Evolutionary conservation across 768 basidiomycete species (phyloP).

Genomic region (Leccinum arenicola): DNA sequence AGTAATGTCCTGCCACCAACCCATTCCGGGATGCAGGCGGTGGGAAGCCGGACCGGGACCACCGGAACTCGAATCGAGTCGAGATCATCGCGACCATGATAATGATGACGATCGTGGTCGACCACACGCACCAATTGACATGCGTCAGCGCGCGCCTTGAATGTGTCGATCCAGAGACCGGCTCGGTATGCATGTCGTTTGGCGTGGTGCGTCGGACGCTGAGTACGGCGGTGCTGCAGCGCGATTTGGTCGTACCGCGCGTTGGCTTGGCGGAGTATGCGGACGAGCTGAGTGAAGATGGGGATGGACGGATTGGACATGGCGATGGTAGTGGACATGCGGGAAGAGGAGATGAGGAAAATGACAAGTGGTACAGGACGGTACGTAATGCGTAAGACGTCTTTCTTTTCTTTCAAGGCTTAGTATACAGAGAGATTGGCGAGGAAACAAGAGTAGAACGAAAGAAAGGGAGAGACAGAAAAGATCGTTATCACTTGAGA

Average conservation of each 20-base stretch:
- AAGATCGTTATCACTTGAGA: not conserved
- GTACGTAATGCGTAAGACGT: not conserved
- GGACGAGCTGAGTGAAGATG: slow-evolving; percentile 35
- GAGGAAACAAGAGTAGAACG: not conserved
- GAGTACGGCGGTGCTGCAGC: slow-evolving; percentile 33
- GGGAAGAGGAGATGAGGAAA: not conserved
- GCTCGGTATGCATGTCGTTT: slow-evolving; percentile 43
- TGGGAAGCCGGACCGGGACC: not conserved
- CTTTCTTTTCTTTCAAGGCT: not conserved
- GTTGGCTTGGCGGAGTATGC: slow-evolving; percentile 44
- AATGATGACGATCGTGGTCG: not conserved
- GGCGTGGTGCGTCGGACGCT: slow-evolving; percentile 44
- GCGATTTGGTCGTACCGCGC: slow-evolving; percentile 39
- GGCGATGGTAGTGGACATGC: not conserved
- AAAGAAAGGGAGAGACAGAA: not conserved
- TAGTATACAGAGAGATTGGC: not conserved
- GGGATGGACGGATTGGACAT: slow-evolving; percentile 17
- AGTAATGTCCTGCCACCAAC: not conserved
- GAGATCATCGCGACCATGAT: not conserved
- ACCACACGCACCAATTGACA: not conserved
- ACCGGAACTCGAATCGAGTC: not conserved
- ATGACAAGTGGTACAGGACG: not conserved
- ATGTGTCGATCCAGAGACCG: slow-evolving; percentile 45
- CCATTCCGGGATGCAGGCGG: not conserved
- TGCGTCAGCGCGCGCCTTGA: slow-evolving; percentile 27